Evolutionary conservation across 202 grass and related monocot species (phyloP).

Genomic region (Carex sylvatica): DNA sequence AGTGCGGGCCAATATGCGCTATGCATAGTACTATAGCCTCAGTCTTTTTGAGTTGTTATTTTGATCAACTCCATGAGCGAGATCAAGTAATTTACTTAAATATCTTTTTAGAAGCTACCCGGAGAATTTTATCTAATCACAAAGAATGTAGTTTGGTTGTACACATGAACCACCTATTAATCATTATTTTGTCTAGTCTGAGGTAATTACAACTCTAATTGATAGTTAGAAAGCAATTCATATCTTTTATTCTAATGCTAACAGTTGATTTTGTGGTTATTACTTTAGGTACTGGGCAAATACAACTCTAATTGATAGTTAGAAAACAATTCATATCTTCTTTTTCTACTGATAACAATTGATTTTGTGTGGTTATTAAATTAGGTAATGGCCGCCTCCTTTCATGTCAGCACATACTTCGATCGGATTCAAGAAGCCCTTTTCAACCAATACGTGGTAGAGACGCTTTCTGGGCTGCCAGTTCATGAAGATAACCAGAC

Average conservation of each 20-base stretch:
- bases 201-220: background rate
- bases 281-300: conserved; percentile 36
- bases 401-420: conserved; percentile 90
- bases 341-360: background rate
- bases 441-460: conserved; percentile 80
- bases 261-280: background rate
- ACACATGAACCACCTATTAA: background rate
- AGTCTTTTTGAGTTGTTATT: background rate
- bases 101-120: background rate
- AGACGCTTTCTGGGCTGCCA: conserved; percentile 70
- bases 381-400: conserved; percentile 57
- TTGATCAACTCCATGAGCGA: background rate
- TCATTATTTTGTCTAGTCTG: background rate
- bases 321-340: background rate
- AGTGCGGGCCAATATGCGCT: too few relatives aligned
- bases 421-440: conserved; percentile 88
- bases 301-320: background rate
- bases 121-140: background rate
- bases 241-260: background rate
- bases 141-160: background rate
- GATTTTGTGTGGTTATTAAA: background rate
- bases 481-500: conserved; percentile 51
- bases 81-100: conserved; percentile 1
- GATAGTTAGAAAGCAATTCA: background rate
- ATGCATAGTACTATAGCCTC: too few relatives aligned